Evolutionary conservation across 768 basidiomycete species (phyloP).

Genomic region (Ramaria sp.): DNA sequence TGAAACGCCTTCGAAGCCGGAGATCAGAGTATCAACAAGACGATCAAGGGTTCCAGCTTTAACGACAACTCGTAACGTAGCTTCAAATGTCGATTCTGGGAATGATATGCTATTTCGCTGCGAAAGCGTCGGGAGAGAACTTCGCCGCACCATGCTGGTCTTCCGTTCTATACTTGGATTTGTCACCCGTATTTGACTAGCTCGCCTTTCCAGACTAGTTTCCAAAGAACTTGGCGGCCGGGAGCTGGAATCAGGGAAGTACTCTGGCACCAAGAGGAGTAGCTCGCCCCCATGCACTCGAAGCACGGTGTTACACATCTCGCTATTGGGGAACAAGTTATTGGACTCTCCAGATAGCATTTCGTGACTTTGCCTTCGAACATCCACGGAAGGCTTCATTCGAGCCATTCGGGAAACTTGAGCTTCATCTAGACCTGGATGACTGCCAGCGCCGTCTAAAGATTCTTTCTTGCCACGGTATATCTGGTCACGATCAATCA

Average conservation of each 20-base stretch:
- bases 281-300: constrained; percentile 68
- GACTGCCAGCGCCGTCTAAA: not conserved
- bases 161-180: constrained; percentile 68
- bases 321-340: constrained; percentile 11
- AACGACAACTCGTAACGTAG: constrained; percentile 64
- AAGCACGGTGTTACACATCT: constrained; percentile 57
- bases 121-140: constrained; percentile 69
- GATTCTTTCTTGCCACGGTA: constrained; percentile 59
- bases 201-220: constrained; percentile 24
- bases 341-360: not conserved
- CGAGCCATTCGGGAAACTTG: not conserved
- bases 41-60: constrained; percentile 69
- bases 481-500: constrained; percentile 57
- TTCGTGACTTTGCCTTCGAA: not conserved
- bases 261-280: constrained; percentile 53
- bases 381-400: not conserved
- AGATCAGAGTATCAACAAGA: constrained; percentile 64
- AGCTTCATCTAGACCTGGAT: constrained; percentile 1
- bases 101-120: constrained; percentile 46
- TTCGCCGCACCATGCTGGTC: constrained; percentile 60
- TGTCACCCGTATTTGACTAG: constrained; percentile 55
- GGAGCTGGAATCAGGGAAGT: constrained; percentile 38
- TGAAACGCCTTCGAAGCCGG: constrained; percentile 65
- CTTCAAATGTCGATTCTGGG: constrained; percentile 51
- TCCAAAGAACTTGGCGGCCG: constrained; percentile 58